Percentiles rank a stretch among this genome's conserved stretches.
Conservation (phyloP, 257 asterid species). For the Leonotis leonurus region DNA sequence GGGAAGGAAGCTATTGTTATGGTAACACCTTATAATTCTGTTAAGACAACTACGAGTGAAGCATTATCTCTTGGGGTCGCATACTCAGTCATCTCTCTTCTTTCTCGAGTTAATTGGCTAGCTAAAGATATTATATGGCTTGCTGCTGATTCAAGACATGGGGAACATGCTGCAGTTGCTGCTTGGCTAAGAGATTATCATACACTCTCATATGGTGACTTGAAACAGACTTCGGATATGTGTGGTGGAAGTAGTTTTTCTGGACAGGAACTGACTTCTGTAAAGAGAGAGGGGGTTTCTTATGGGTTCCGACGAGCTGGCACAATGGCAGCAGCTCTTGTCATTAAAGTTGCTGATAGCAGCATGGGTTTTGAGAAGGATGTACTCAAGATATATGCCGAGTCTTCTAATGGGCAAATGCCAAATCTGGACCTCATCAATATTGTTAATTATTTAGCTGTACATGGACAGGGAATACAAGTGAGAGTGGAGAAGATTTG, state of each 20-base stretch:
- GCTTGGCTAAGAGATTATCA: conserved; percentile 89
- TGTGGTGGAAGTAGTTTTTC: conserved; percentile 31
- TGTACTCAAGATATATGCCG: conserved; percentile 73
- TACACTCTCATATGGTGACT: conserved; percentile 50
- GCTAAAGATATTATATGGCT: conserved; percentile 97
- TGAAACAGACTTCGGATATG: conserved; percentile 27
- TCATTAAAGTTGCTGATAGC: conserved; percentile 68
- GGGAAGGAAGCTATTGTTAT: conserved; percentile 94
- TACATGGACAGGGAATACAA: conserved; percentile 72
- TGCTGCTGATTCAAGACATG: conserved; percentile 82
- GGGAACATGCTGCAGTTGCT: conserved; percentile 83
- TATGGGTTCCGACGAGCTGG: conserved; percentile 86
- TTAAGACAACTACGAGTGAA: conserved; percentile 49
- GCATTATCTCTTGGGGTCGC: conserved; percentile 85
- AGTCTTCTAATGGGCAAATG: conserved; percentile 98
- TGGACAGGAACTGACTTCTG: conserved; percentile 11
- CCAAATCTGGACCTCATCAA: conserved; percentile 92
- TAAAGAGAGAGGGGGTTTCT: conserved; percentile 18
- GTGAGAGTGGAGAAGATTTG: conserved; percentile 70
- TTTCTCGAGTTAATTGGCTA: conserved; percentile 85
- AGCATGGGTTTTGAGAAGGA: conserved; percentile 52
- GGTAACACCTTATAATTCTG: conserved; percentile 85
- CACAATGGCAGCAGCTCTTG: conserved; percentile 97
- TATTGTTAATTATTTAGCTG: conserved; percentile 84
- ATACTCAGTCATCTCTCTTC: conserved; percentile 77